Evolutionary conservation across 2,329 filamentous ascomycete genomes (phyloP).

Genomic region (Diaporthe nobilis): DNA sequence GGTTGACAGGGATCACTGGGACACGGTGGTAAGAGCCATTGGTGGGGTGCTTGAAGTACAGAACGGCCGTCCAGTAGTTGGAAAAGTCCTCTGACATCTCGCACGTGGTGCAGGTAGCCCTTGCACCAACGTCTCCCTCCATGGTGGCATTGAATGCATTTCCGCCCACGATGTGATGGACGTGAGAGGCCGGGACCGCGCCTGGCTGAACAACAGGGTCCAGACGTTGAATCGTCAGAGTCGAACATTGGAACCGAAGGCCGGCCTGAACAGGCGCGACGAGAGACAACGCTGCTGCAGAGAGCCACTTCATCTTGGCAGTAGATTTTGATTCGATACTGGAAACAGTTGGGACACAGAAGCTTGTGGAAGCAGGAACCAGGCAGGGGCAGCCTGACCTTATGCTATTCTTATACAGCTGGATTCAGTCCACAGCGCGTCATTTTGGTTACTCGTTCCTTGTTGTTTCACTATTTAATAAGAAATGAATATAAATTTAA

Average conservation of each 20-base stretch:
- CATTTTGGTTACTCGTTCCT: neutral
- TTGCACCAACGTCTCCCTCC: conserved; percentile 48
- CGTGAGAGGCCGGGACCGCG: conserved; percentile 43
- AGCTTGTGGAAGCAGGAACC: conserved; percentile 12
- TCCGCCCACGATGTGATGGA: conserved; percentile 47
- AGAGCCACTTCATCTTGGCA: conserved; percentile 45
- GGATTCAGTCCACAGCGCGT: neutral
- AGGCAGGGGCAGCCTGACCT: neutral
- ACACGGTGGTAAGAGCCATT: conserved; percentile 51
- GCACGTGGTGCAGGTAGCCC: conserved; percentile 53
- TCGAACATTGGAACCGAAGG: conserved; percentile 50
- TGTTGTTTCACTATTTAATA: conserved; percentile 1
- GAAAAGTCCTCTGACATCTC: conserved; percentile 52
- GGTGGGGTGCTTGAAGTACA: conserved; percentile 46
- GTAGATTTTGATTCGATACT: neutral
- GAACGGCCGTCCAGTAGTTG: conserved; percentile 53
- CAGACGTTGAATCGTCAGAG: conserved; percentile 48
- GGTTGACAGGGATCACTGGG: conserved; percentile 47
- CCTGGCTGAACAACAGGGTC: conserved; percentile 48
- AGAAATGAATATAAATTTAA: neutral
- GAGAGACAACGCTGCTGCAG: conserved; percentile 38
- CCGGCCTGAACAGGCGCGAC: conserved; percentile 44
- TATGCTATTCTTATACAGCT: conserved; percentile 18
- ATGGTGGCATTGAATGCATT: conserved; percentile 46
- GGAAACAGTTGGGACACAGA: neutral